These are phyloP conservation scores for Monilinia polystroma DNA, from an alignment of 2,329 filamentous ascomycete genomes.

Conservation along the genomic window DNA sequence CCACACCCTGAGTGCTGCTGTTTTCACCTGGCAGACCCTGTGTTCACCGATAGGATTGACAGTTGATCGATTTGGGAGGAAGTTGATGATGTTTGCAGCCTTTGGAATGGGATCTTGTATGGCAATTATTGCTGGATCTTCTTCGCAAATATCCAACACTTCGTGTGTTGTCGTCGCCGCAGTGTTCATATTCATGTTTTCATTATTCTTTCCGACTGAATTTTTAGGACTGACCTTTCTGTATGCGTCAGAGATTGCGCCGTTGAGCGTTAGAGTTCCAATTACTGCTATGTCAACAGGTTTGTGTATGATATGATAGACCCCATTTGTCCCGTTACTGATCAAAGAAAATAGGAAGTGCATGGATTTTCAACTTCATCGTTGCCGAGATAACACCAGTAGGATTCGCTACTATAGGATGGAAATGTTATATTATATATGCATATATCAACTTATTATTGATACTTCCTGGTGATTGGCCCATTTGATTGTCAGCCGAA, in stretches of 20 bases:
- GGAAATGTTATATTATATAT: conserved; percentile 66
- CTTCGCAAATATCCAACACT: conserved; percentile 18
- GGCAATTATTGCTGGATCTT: conserved; percentile 52
- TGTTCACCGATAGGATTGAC: conserved; percentile 41
- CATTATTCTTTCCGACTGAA: conserved; percentile 53
- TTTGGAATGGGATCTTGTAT: conserved; percentile 63
- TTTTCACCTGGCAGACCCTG: conserved; percentile 31
- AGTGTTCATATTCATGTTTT: conserved; percentile 50
- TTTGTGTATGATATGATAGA: background rate
- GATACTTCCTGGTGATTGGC: conserved; percentile 11
- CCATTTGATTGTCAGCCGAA: background rate
- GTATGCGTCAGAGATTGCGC: conserved; percentile 57
- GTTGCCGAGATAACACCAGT: conserved; percentile 41
- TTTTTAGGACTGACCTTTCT: conserved; percentile 54
- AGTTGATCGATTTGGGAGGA: conserved; percentile 60
- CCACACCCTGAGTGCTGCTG: conserved; percentile 55
- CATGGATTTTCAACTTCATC: conserved; percentile 24
- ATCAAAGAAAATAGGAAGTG: conserved; percentile 12
- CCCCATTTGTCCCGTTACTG: background rate
- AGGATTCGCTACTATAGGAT: conserved; percentile 51
- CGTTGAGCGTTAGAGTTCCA: conserved; percentile 49
- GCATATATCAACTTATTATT: conserved; percentile 41
- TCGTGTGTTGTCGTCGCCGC: conserved; percentile 38
- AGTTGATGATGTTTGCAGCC: conserved; percentile 70
- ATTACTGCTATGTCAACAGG: conserved; percentile 23